Conservation (phyloP, 768 basidiomycete genomes). For the Mycena pura region DNA sequence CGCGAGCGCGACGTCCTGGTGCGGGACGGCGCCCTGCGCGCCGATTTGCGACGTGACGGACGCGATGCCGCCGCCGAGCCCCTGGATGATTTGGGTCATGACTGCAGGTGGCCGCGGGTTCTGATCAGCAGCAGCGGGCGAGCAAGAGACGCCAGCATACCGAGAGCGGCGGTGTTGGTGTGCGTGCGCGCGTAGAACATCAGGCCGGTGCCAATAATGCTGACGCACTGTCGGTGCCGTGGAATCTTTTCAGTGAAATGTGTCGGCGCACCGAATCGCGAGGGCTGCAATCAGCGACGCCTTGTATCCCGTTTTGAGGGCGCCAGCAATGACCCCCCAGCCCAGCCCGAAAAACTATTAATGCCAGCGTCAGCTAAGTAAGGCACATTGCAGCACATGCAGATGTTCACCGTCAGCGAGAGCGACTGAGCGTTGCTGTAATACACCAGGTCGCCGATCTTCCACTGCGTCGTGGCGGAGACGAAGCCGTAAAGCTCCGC, state of each 20-base stretch:
- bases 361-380: neutral
- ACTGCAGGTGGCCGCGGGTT: constrained; percentile 32
- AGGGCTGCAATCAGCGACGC: constrained; percentile 52
- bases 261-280: constrained; percentile 47
- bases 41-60: constrained; percentile 50
- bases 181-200: constrained; percentile 60
- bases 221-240: constrained; percentile 5
- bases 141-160: neutral
- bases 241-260: neutral
- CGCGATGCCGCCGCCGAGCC: constrained; percentile 63
- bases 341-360: constrained; percentile 55
- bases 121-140: neutral
- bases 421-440: constrained; percentile 27
- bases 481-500: constrained; percentile 64
- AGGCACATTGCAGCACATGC: neutral
- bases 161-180: constrained; percentile 41
- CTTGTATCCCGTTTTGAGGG: constrained; percentile 37
- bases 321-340: constrained; percentile 52
- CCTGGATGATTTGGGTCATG: constrained; percentile 62
- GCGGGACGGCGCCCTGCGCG: constrained; percentile 56
- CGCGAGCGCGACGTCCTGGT: constrained; percentile 56
- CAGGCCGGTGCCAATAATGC: constrained; percentile 46
- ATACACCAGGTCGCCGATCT: constrained; percentile 23
- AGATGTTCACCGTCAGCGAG: constrained; percentile 14
- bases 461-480: constrained; percentile 32